Evolutionary conservation across 306 rosid genomes (phyloP).

Genomic region (Cicer chorassanicum): DNA sequence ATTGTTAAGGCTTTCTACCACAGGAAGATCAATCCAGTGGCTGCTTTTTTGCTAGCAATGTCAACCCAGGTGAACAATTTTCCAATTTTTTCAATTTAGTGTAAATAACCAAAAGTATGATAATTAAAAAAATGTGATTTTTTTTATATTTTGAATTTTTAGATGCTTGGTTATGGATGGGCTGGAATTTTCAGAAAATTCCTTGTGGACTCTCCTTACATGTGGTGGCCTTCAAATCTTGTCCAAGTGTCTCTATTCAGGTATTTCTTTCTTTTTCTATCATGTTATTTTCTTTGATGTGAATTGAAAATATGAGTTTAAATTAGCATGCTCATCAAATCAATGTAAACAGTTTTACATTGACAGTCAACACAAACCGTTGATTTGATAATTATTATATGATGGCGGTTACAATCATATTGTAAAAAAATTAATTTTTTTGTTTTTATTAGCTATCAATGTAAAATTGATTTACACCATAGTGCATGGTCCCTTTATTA

Average conservation of each 20-base stretch:
- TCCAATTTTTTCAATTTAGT: neutral
- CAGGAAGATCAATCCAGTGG: conserved; percentile 58
- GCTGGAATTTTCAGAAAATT: conserved; percentile 82
- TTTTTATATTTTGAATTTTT: conserved; percentile 15
- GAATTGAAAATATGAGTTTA: too few relatives aligned
- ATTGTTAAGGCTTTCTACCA: conserved; percentile 87
- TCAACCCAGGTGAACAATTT: conserved; percentile 72
- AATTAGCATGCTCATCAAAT: too few relatives aligned
- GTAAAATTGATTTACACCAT: too few relatives aligned
- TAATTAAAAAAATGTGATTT: neutral
- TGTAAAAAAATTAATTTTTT: too few relatives aligned
- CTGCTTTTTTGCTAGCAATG: conserved; percentile 68
- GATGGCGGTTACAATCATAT: too few relatives aligned
- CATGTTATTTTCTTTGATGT: neutral
- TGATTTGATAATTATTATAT: too few relatives aligned
- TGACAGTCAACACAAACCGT: too few relatives aligned
- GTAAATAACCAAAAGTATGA: neutral
- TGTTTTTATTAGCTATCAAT: too few relatives aligned
- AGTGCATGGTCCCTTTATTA: too few relatives aligned
- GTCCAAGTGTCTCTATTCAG: conserved; percentile 88
- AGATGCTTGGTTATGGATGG: conserved; percentile 99
- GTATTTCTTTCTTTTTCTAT: conserved; percentile 40
- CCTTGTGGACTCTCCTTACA: conserved; percentile 90
- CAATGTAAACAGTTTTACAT: too few relatives aligned
- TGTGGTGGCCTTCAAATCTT: conserved; percentile 97